phyloP scores from a whole-genome alignment of 768 basidiomycete species.

The Tubosaeta sp. region DNA sequence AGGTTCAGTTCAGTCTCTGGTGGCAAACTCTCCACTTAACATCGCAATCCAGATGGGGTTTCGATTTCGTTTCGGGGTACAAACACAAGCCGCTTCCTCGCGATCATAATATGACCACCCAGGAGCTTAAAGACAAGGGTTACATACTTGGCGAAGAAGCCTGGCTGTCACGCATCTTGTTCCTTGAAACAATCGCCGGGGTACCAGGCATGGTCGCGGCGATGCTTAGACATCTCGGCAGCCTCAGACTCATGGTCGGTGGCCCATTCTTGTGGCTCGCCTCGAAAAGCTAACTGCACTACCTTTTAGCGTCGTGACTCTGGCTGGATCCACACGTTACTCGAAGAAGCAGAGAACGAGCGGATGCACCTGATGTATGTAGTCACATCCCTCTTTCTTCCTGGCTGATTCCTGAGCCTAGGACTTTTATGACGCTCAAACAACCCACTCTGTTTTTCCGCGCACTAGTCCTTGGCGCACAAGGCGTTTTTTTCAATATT shows the following conservation, averaged over 20 bases:
- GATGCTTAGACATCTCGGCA: conserved; percentile 80
- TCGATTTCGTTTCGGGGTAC: conserved; percentile 86
- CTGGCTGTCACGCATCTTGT: conserved; percentile 70
- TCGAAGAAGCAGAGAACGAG: conserved; percentile 97
- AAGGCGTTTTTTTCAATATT: conserved; percentile 87
- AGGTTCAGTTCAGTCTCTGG: conserved; percentile 33
- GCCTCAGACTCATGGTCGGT: conserved; percentile 81
- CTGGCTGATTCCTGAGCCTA: conserved; percentile 28
- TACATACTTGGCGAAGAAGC: conserved; percentile 68
- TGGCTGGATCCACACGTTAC: conserved; percentile 87
- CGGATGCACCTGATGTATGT: conserved; percentile 86
- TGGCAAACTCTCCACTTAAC: conserved; percentile 1
- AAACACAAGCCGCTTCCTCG: conserved; percentile 66
- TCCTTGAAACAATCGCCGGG: conserved; percentile 88
- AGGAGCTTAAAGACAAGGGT: conserved; percentile 70
- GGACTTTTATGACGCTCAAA: conserved; percentile 93
- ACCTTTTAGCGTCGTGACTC: conserved; percentile 46
- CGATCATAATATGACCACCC: conserved; percentile 58
- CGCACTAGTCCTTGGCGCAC: conserved; percentile 78
- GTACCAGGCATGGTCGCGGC: conserved; percentile 97
- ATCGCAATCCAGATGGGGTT: conserved; percentile 46
- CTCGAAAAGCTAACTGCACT: conserved; percentile 4
- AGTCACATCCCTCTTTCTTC: conserved; percentile 1
- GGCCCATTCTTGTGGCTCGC: conserved; percentile 8
- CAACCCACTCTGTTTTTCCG: conserved; percentile 81